Evolutionary conservation across 306 rosid genomes (phyloP), one percentile per base, ranked within the genome.

Genomic region (Gleditsia sinensis): DNA sequence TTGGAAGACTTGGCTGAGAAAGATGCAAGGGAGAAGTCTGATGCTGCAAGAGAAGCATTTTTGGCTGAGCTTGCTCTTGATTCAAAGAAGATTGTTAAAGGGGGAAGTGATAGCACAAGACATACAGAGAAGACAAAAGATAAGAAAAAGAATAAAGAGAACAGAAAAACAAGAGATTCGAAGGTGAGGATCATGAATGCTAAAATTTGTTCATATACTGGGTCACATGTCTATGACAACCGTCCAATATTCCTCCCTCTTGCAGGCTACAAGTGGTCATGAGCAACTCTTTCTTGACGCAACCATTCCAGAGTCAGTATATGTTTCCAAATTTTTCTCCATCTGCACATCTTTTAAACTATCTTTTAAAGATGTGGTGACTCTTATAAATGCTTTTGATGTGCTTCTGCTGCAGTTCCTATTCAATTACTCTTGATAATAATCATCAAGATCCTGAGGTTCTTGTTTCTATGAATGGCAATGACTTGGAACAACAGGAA

Each of bases 1-100:
- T 86, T 92, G 87, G 99, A 92, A 83, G 97, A 88, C 75, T 86
- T 95, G 81, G 98, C 99, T 43, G 97, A 95, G 90, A 90, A 90
- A 82, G 92, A 95, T 82, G 99, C 96, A 63, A 88, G 87, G 12
- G 91, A 92, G 83, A 92, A 87, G 84, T 95, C 99, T 23, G 99
- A 95, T 82, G 99, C 97, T 49, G 92, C 91, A 17, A 83, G 99
- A 66, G 98, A 95, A 81, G 98, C 98, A 37, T 84, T 95, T 81
- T 85, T 95, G 85, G 99, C 98, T 1, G 99, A 95, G 84, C 96
- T 95, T 83, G 99, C 87, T 53, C 96, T 84, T 53, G 97, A 95
- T 85, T 83, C 98, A 69, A 87, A 86, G 83, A 92, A 90, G 87
- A 80, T 66, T 80, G 69, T 76, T 69, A 90, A 71, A 81, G 92